phyloP scores from a whole-genome alignment of 2,329 filamentous ascomycete genomes.

The Aureobasidium leucospermi region DNA sequence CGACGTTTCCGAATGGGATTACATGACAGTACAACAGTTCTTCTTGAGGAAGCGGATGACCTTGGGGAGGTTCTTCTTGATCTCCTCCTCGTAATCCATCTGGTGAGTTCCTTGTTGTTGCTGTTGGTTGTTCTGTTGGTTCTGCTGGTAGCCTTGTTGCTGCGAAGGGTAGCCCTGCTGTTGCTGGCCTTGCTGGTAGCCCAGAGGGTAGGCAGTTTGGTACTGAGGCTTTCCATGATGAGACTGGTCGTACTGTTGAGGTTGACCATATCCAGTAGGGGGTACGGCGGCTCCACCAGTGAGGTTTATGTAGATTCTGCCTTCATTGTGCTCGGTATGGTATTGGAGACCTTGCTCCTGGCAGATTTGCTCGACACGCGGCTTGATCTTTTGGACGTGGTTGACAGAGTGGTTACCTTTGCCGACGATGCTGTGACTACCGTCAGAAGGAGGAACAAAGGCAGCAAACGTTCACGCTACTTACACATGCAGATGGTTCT shows the following conservation, averaged over 20 bases:
- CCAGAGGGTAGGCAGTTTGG: constrained; percentile 32
- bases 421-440: constrained; percentile 63
- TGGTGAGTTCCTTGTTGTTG: constrained; percentile 37
- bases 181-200: constrained; percentile 32
- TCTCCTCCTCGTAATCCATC: constrained; percentile 52
- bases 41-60: constrained; percentile 57
- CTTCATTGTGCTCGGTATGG: constrained; percentile 79
- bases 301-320: constrained; percentile 81
- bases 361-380: constrained; percentile 84
- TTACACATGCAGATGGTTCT: constrained; percentile 77
- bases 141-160: constrained; percentile 39
- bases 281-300: constrained; percentile 58
- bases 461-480: constrained; percentile 20
- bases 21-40: constrained; percentile 69
- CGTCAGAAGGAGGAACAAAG: neutral
- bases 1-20: constrained; percentile 20
- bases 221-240: constrained; percentile 39
- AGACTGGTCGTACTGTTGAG: constrained; percentile 35
- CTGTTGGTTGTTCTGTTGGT: constrained; percentile 37
- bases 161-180: constrained; percentile 38
- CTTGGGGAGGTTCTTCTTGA: constrained; percentile 54
- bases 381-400: constrained; percentile 90
- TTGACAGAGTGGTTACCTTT: constrained; percentile 81
- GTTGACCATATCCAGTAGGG: constrained; percentile 33
- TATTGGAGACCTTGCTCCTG: constrained; percentile 75